Evolutionary conservation across 495 filamentous ascomycete species (phyloP), one percentile per base, ranked within the genome.

Genomic region (Amorphotheca resinae): DNA sequence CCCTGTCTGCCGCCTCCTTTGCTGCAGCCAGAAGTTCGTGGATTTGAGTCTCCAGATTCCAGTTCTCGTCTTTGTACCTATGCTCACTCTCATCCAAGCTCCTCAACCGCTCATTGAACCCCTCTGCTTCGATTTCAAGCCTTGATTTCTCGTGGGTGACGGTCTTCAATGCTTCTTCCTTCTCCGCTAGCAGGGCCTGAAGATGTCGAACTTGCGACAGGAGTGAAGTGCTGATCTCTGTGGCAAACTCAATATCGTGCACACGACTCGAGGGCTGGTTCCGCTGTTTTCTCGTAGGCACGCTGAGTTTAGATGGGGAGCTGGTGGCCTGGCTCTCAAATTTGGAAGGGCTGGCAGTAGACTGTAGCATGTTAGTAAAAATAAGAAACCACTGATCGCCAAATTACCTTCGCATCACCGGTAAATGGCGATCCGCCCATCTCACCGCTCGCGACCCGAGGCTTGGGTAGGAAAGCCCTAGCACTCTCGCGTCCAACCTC

Each of bases 1-100:
- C 87, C 39, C 79, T 78, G 51, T 86, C 84, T 6, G 77, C 69
- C 0, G 80, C 71, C 8, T 91, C 87, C 54, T 74, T 79, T 34
- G 73, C 67, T 12, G 70, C 61, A 6, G 82, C 73, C 46, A 80
- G 68, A 20, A 87, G 65, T 41, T 95, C 87, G 44, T 93, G 91
- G 20, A 85, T 74, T 51, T 82, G 79, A 1, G 87, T 87, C 62
- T 95, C 91, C 33, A 98, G 70, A 46, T 80, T 84, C 91, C 91
- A 98, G 55, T 96, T 98, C 57, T 94, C 89, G 56, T 98, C 91
- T 59, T 95, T 96, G 60, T 88, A 93, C 14, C 84, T 77, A 58
- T 87, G 81, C 63, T 98, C 91, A 53, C 82, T 93, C 59, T 96
- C 91, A 53, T 95, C 87, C 25, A 96, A 66, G 5, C 68, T 69